Base-by-base conservation (phyloP, 148 eudicot genomes). In the Bassia scoparia region DNA sequence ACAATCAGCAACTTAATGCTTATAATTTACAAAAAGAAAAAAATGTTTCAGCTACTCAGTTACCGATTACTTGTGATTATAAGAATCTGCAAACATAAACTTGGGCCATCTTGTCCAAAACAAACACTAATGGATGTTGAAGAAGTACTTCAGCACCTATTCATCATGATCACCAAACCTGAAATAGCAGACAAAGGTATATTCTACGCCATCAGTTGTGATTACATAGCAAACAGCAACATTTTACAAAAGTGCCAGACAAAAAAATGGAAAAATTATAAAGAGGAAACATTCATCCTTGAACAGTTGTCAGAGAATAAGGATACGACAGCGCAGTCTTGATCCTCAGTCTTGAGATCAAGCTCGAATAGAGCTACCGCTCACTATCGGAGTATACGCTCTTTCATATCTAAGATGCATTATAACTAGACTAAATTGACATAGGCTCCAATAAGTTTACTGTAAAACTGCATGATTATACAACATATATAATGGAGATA, bases 121-220 rank as follows among this genome's bases (percentile, higher is more conserved):
- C 87, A 83, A 56, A 94, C 86, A 49, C 98, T 75, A 94, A 75
- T 50, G 98, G 97, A 85, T 94, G 98, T 79, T 94, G 98, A 76
- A 94, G 89, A 79, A 94, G 98, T 72, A 94, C 96, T 80, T 94
- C 98, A 43, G 90, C 81, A 48, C 93, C 98, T 68, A 81, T 72
- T 74, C 98, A 76, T 94, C 98, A 75, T 87, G 93, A 75, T 94
- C 98, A 41, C 98, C 98, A 79, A 88, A 94, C 98, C 98, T 94
- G 82, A 73, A 83, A 61, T 41, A 60, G 48, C 29, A 72, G 75
- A 33, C 72, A 68, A 43, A 61, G 58, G 30, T 33, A 61, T 46
- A 63, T 44, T 34, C 43, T 62, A 59, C 54, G 77, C 74, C 70
- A 24, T 37, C 14, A 54, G 24, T 27, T 17, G 21, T 67, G 21